A percentile compares a stretch with the other conserved stretches of the same genome.
These are phyloP conservation scores for Magnaporthales sp. DNA, from an alignment of 2,329 filamentous ascomycete species.

Conservation along the genomic window DNA sequence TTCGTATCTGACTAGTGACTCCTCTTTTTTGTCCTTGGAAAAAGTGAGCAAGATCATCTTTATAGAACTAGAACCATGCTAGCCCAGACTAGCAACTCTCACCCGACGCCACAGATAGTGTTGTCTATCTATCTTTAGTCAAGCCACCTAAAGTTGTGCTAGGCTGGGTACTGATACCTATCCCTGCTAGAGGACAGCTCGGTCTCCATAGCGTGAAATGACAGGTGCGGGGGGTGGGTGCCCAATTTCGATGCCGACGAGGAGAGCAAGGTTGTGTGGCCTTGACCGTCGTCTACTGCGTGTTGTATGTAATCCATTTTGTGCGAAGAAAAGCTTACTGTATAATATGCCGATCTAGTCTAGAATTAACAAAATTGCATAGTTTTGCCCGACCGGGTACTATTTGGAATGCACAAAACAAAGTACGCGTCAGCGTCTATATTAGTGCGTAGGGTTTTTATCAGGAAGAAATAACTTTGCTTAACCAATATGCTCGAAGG, in stretches of 20 bases:
- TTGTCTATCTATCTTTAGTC: neutral
- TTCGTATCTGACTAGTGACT: neutral
- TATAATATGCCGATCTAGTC: neutral
- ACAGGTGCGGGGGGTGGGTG: neutral
- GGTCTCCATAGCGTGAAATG: neutral
- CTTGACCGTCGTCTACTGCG: neutral
- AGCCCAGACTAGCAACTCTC: neutral
- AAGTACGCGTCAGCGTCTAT: neutral
- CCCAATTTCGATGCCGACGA: neutral
- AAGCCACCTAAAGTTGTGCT: neutral
- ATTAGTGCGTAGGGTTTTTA: neutral
- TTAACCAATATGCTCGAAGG: neutral
- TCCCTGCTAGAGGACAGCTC: neutral
- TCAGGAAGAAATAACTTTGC: no score
- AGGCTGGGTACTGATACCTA: neutral
- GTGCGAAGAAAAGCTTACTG: neutral
- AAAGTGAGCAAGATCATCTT: neutral
- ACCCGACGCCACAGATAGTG: no score
- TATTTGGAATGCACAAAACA: neutral
- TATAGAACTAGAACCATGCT: no score
- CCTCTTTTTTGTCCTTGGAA: neutral
- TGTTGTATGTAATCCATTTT: neutral
- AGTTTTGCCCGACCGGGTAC: neutral
- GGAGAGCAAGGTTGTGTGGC: neutral
- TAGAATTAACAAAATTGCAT: no score